These are phyloP conservation scores for Polyporus tsugae DNA, from an alignment of 1,284 basidiomycete species.

Conservation along the genomic window DNA sequence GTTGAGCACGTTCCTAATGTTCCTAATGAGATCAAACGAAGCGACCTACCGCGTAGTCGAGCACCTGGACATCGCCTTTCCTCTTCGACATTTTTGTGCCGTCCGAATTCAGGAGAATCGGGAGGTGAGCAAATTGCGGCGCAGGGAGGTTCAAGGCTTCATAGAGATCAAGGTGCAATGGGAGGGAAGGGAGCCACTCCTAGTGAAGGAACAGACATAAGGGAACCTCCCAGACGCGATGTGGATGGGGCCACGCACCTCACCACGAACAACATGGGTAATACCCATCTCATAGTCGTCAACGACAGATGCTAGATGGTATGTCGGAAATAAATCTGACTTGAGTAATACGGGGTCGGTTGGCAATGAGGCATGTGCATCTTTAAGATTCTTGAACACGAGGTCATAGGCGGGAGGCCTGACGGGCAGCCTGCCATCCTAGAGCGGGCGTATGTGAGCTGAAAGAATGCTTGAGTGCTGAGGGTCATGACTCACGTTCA, in stretches of 20 bases:
- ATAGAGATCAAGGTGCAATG: constrained; percentile 93
- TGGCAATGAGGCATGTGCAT: constrained; percentile 77
- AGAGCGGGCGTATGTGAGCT: constrained; percentile 30
- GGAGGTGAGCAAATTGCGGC: constrained; percentile 92
- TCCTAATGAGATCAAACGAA: neutral
- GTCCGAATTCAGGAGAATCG: constrained; percentile 89
- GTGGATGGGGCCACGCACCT: constrained; percentile 55
- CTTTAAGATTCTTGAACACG: constrained; percentile 79
- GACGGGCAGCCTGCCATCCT: constrained; percentile 64
- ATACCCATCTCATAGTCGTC: constrained; percentile 98
- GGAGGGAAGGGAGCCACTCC: constrained; percentile 98
- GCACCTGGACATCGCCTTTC: constrained; percentile 87
- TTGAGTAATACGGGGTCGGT: constrained; percentile 96
- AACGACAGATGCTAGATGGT: constrained; percentile 95
- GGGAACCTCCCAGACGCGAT: neutral
- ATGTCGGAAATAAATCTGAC: constrained; percentile 93
- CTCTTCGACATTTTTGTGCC: constrained; percentile 96
- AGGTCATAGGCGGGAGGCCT: constrained; percentile 65
- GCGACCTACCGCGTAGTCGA: constrained; percentile 80
- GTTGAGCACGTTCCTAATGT: neutral
- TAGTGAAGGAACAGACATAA: constrained; percentile 41
- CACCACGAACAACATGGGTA: constrained; percentile 94
- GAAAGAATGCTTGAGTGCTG: neutral
- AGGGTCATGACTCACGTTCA: constrained; percentile 69
- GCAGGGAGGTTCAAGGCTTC: constrained; percentile 75